phyloP scores from a whole-genome alignment of 345 rosid species.

The Theobroma cacao region DNA sequence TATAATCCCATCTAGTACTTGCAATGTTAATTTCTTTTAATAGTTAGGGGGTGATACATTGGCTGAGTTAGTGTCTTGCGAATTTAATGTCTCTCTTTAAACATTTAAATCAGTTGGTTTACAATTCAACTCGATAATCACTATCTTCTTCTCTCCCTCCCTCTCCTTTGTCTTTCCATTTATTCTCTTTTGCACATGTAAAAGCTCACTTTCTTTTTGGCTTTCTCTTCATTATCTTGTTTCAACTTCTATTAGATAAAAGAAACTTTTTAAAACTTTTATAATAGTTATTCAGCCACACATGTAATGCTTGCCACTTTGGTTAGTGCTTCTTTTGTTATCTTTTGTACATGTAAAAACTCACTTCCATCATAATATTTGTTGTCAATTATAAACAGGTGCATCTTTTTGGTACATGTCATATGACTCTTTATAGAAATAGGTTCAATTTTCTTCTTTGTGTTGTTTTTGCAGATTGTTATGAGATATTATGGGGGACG shows the following conservation, averaged over 20 bases:
- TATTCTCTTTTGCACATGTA: no score
- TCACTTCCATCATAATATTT: neutral
- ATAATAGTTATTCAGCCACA: neutral
- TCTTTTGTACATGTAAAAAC: neutral
- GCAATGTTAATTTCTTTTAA: no score
- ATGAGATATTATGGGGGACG: conserved; percentile 89
- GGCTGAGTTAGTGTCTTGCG: no score
- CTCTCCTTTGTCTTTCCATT: no score
- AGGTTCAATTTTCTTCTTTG: neutral
- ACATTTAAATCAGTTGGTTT: no score
- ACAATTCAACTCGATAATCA: no score
- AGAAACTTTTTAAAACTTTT: neutral
- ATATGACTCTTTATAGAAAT: neutral
- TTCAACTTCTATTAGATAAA: neutral
- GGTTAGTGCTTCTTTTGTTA: neutral
- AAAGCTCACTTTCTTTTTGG: no score
- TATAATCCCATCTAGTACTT: no score
- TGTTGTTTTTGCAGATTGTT: conserved; percentile 43
- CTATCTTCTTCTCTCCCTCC: no score
- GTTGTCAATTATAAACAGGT: neutral
- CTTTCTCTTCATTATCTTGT: neutral
- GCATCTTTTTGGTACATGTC: neutral
- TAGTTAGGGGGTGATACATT: no score
- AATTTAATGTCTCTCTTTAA: no score
- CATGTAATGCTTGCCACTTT: neutral